A percentile compares a stretch with the other conserved stretches of the same genome.
phyloP scores from a whole-genome alignment of 202 grass and related monocot genomes.

The Saccharum hybrid region DNA sequence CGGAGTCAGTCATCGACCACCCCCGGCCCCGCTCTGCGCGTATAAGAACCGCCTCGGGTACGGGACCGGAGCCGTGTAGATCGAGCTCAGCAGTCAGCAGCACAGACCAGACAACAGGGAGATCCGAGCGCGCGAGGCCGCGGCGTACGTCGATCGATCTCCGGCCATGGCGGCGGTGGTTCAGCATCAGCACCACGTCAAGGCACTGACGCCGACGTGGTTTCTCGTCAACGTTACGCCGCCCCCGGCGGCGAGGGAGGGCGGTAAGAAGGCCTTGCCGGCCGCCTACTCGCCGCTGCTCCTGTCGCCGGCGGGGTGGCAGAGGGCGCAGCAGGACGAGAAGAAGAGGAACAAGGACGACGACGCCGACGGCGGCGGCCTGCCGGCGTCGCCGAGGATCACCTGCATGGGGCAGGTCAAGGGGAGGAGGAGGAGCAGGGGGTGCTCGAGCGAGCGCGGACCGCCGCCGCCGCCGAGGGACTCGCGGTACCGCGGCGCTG shows the following conservation, averaged over 20 bases:
- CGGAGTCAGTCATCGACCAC: not conserved
- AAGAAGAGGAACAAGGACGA: not conserved
- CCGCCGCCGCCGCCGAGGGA: not conserved
- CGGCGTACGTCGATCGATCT: not conserved
- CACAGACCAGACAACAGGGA: too few species aligned
- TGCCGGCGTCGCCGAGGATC: slow-evolving; percentile 55
- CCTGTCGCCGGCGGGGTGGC: slow-evolving; percentile 42
- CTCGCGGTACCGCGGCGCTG: not conserved
- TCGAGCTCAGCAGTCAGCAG: not conserved
- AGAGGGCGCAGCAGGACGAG: slow-evolving; percentile 25
- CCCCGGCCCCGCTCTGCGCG: not conserved
- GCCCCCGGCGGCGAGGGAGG: slow-evolving; percentile 25
- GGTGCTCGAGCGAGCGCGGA: slow-evolving; percentile 8
- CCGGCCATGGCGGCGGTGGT: slow-evolving; percentile 29
- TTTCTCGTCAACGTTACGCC: slow-evolving; percentile 22
- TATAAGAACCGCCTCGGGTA: slow-evolving; percentile 21
- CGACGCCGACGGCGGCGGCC: not conserved
- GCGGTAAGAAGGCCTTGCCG: not conserved
- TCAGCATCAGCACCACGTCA: slow-evolving; percentile 21
- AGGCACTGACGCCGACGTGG: slow-evolving; percentile 43
- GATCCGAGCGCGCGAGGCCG: not conserved
- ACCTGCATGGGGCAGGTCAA: slow-evolving; percentile 60
- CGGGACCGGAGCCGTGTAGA: not conserved
- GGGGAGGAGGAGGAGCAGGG: not conserved
- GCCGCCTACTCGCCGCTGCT: slow-evolving; percentile 38